Conservation (phyloP, 768 basidiomycete species). For the Xerocomus brunneocitrinus region DNA sequence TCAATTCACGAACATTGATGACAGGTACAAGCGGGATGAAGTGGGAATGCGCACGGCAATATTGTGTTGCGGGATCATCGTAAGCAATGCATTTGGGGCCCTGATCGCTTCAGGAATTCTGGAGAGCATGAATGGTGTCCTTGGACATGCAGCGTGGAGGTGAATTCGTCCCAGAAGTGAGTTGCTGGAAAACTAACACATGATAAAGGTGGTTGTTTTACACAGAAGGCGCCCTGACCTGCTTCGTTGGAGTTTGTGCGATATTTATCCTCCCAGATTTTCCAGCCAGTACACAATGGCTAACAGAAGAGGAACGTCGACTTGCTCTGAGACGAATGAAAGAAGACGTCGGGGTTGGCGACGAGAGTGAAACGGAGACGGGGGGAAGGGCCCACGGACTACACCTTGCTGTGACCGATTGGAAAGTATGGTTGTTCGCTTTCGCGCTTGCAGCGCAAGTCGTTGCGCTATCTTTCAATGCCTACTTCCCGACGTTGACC, state of each 20-base stretch:
- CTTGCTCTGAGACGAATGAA: slow-evolving; percentile 57
- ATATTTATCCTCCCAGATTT: slow-evolving; percentile 50
- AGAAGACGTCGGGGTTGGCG: slow-evolving; percentile 61
- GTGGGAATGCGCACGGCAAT: slow-evolving; percentile 42
- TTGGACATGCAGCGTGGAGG: slow-evolving; percentile 51
- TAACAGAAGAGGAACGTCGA: slow-evolving; percentile 34
- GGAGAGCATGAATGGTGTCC: slow-evolving; percentile 42
- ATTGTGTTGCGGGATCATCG: slow-evolving; percentile 47
- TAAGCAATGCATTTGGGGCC: slow-evolving; percentile 53
- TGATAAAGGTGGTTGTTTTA: slow-evolving; percentile 44
- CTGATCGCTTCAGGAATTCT: slow-evolving; percentile 47
- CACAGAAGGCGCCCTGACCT: slow-evolving; percentile 43
- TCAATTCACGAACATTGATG: slow-evolving; percentile 17
- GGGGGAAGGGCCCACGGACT: slow-evolving; percentile 44
- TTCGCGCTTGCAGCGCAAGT: slow-evolving; percentile 36
- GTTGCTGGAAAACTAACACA: slow-evolving; percentile 4
- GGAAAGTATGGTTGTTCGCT: slow-evolving; percentile 80
- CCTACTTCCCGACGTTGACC: slow-evolving; percentile 76
- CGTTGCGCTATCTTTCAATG: slow-evolving; percentile 67
- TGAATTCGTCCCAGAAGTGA: slow-evolving; percentile 23
- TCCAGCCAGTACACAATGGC: slow-evolving; percentile 34
- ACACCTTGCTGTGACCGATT: slow-evolving; percentile 60
- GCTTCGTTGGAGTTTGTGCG: slow-evolving; percentile 41
- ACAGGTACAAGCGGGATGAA: slow-evolving; percentile 43
- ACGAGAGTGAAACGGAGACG: slow-evolving; percentile 44